These are phyloP conservation scores for Parastagonospora nodorum DNA, from an alignment of 2,329 filamentous ascomycete genomes.

Conservation along the genomic window DNA sequence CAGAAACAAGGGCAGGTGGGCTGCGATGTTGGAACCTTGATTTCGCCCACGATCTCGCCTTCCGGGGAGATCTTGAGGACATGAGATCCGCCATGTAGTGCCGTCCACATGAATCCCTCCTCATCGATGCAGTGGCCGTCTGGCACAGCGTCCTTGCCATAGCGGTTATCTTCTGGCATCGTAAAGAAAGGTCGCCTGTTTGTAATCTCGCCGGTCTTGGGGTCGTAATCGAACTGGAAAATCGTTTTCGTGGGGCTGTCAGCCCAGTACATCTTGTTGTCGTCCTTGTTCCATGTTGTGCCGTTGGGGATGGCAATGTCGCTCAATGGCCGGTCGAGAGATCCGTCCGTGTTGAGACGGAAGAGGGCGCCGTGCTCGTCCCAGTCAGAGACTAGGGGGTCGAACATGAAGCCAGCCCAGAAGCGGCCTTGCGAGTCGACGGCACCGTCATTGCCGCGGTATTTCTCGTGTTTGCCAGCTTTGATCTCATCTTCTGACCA, in stretches of 20 bases:
- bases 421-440: conserved; percentile 80
- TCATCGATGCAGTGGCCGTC: conserved; percentile 86
- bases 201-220: conserved; percentile 65
- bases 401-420: conserved; percentile 87
- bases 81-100: conserved; percentile 77
- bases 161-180: conserved; percentile 61
- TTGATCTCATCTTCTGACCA: conserved; percentile 58
- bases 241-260: conserved; percentile 75
- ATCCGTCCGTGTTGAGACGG: conserved; percentile 68
- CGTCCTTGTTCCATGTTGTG: conserved; percentile 76
- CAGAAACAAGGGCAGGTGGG: conserved; percentile 83
- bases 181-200: conserved; percentile 76
- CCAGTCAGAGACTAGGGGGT: conserved; percentile 66
- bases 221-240: conserved; percentile 75
- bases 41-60: conserved; percentile 74
- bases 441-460: conserved; percentile 80
- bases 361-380: conserved; percentile 70
- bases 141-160: conserved; percentile 60
- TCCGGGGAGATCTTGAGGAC: conserved; percentile 75
- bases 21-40: conserved; percentile 76
- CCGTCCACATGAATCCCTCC: conserved; percentile 87
- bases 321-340: conserved; percentile 64
- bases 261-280: conserved; percentile 79
- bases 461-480: conserved; percentile 52
- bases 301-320: conserved; percentile 81